Evolutionary conservation across 2,329 filamentous ascomycete species (phyloP), one percentile per base, ranked within the genome.

Genomic region (Penicillium psychrosexuale): DNA sequence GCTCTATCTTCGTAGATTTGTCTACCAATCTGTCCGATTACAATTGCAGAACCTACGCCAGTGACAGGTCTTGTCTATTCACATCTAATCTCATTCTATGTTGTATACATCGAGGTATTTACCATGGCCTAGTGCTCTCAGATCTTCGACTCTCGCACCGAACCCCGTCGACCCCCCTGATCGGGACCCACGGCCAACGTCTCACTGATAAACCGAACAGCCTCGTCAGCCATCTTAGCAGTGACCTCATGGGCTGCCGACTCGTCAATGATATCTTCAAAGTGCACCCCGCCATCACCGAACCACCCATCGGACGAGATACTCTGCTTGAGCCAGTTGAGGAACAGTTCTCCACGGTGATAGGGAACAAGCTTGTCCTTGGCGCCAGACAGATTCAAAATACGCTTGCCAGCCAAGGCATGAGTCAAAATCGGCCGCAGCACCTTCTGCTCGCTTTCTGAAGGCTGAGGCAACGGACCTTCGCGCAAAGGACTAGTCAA

Each of bases 351-450:
- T 13, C 80, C 79, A 7, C 79, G 78, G 9, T 75, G 73, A 63
- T 85, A 84, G 6, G 83, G 83, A 13, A 87, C 84, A 15, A 87
- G 68, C 57, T 84, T 84, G 64, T 87, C 84, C 1, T 73, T 72
- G 1, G 77, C 80, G 17, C 82, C 83, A 24, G 78, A 77, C 24
- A 84, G 57, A 57, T 78, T 79, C 42, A 85, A 60, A 22, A 85
- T 78, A 40, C 74, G 76, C 68, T 84, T 85, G 0, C 82, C 81
- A 3, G 67, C 70, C n/a, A 80, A 58, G 42, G 64, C 69, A 6
- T 63, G 65, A 5, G 70, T 70, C 47, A 84, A 64, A 8, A 78
- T 53, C 3, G 80, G 76, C 11, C 72, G 66, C 28, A 82, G 57
- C 8, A 67, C 64, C 38, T 72, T 61, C 60, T 77, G 72, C 59